A percentile compares a stretch with the other conserved stretches of the same genome.
Evolutionary conservation across 371 early-diverging fungal species (phyloP).

Genomic region (Apophysomyces ossiformis): DNA sequence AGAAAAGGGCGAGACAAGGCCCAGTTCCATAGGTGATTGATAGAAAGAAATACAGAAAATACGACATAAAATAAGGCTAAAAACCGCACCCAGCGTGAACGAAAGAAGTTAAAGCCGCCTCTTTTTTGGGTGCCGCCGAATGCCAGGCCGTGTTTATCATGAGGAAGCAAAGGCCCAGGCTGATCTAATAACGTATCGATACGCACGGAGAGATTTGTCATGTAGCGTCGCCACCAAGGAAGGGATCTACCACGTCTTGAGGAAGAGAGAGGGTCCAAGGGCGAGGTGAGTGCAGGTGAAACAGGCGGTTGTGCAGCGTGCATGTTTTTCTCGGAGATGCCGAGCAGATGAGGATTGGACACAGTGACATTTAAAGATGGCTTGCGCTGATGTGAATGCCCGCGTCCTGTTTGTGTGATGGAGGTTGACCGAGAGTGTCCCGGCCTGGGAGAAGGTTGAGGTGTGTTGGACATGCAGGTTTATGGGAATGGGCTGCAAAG

Average conservation of each 20-base stretch:
- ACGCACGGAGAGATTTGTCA: slow-evolving; percentile 14
- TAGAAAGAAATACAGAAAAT: slow-evolving; percentile 47
- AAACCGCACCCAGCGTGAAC: slow-evolving; percentile 37
- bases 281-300: slow-evolving; percentile 8
- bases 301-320: not conserved
- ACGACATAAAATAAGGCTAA: slow-evolving; percentile 41
- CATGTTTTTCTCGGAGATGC: slow-evolving; percentile 23
- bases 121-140: slow-evolving; percentile 46
- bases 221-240: slow-evolving; percentile 16
- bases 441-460: slow-evolving; percentile 11
- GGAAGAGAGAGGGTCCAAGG: slow-evolving; percentile 2
- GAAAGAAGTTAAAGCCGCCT: slow-evolving; percentile 20
- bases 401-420: slow-evolving; percentile 24
- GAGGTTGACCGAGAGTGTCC: slow-evolving; percentile 31
- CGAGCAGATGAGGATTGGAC: slow-evolving; percentile 21
- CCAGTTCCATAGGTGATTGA: slow-evolving; percentile 47
- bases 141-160: slow-evolving; percentile 41
- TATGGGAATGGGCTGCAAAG: slow-evolving; percentile 10
- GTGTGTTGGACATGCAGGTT: slow-evolving; percentile 14
- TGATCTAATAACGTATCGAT: slow-evolving; percentile 33
- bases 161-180: slow-evolving; percentile 44
- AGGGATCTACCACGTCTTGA: slow-evolving; percentile 2
- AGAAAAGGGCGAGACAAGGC: slow-evolving; percentile 17
- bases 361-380: slow-evolving; percentile 26
- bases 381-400: slow-evolving; percentile 32